These are phyloP conservation scores for Daldinia grandis DNA, from an alignment of 495 filamentous ascomycete genomes.

Conservation along the genomic window DNA sequence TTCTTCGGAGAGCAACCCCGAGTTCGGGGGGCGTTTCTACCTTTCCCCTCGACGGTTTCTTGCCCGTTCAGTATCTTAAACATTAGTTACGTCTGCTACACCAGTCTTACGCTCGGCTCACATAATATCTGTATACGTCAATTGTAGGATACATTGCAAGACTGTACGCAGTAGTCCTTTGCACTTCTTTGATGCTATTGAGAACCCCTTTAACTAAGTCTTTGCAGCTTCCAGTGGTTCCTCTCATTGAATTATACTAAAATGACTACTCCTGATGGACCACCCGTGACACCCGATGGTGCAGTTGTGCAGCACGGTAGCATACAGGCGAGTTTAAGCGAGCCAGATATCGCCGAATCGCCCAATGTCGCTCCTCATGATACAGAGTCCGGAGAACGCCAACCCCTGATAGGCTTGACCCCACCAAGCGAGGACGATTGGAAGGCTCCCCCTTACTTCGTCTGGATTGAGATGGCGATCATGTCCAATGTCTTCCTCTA, in stretches of 20 bases:
- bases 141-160: not conserved
- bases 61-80: not conserved
- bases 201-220: not conserved
- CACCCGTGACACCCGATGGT: too few relatives aligned
- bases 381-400: conserved; percentile 41
- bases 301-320: not conserved
- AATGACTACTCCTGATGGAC: conserved; percentile 3
- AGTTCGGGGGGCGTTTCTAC: conserved; percentile 12
- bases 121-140: not conserved
- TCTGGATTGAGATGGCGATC: conserved; percentile 63
- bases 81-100: not conserved
- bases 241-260: not conserved
- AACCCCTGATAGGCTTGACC: conserved; percentile 51
- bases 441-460: conserved; percentile 50
- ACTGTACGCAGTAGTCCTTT: not conserved
- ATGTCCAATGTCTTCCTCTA: conserved; percentile 73
- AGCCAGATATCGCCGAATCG: not conserved
- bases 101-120: not conserved
- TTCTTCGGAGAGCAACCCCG: conserved; percentile 11
- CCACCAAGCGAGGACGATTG: conserved; percentile 45
- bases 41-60: not conserved
- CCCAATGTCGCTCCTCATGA: conserved; percentile 30
- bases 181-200: not conserved
- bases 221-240: not conserved
- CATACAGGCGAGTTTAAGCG: not conserved